Conservation (phyloP, 2,329 filamentous ascomycete species). For the Aquanectria penicillioides region DNA sequence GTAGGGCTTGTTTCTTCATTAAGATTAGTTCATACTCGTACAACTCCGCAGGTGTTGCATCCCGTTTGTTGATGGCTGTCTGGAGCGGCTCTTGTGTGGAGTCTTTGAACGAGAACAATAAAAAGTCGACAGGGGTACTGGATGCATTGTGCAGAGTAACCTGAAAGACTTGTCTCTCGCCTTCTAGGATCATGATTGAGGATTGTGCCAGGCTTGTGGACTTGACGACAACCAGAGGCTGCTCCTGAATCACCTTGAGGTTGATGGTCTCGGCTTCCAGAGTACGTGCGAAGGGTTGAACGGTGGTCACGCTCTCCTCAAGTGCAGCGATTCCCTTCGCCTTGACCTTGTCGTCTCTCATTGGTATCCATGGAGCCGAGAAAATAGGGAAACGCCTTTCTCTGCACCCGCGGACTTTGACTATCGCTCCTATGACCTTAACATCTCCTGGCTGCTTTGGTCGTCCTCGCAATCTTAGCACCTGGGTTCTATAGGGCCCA, state of each 20-base stretch:
- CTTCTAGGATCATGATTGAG: slow-evolving; percentile 91
- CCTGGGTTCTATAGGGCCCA: slow-evolving; percentile 85
- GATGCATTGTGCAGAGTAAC: slow-evolving; percentile 86
- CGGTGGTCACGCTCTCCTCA: slow-evolving; percentile 53
- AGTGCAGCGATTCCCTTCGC: slow-evolving; percentile 72
- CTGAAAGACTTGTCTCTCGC: slow-evolving; percentile 81
- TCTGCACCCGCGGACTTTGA: slow-evolving; percentile 84
- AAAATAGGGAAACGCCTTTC: slow-evolving; percentile 89
- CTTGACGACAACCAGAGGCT: slow-evolving; percentile 81
- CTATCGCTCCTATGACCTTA: slow-evolving; percentile 79
- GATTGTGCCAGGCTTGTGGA: slow-evolving; percentile 83
- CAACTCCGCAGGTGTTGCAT: slow-evolving; percentile 80
- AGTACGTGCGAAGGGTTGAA: slow-evolving; percentile 50
- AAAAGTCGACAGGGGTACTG: slow-evolving; percentile 79
- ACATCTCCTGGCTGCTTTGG: slow-evolving; percentile 75
- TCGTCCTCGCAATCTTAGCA: slow-evolving; percentile 75
- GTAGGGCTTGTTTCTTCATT: slow-evolving; percentile 76
- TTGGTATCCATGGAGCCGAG: slow-evolving; percentile 77
- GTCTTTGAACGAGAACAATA: slow-evolving; percentile 90
- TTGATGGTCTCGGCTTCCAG: slow-evolving; percentile 64
- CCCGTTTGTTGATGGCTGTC: slow-evolving; percentile 77
- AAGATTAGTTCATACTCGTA: slow-evolving; percentile 88
- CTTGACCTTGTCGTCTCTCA: slow-evolving; percentile 79
- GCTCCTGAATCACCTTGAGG: slow-evolving; percentile 80
- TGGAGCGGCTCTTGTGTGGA: slow-evolving; percentile 84